Evolutionary conservation across 2,329 filamentous ascomycete genomes (phyloP), one percentile per base, ranked within the genome.

Genomic region (Mollisiaceae sp.): DNA sequence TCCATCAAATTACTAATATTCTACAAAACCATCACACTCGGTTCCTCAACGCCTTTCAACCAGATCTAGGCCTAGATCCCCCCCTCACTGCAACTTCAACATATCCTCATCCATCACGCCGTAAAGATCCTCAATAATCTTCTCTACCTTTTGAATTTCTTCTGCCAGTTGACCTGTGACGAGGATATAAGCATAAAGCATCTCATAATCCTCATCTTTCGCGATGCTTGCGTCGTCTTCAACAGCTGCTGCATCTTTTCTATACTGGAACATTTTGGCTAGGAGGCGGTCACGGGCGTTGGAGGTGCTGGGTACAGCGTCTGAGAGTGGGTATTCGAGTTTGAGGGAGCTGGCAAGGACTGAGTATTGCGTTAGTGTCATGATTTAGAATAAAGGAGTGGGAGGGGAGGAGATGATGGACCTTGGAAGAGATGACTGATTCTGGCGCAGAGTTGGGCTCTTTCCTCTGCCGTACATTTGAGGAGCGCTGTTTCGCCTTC

Each of bases 321-420:
- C 93, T 41, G 91, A 94, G 65, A 99, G 83, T 0, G 95, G 94
- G 73, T 97, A 98, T 78, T 97, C 94, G 9, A 98, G 85, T 83
- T 97, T 97, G 80, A 98, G 88, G 15, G 92, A 97, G 50, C 91
- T 95, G 1, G 95, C 95, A 68, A 99, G 86, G 6, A 98, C 95
- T 75, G 22, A 4, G n/a, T 38, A 47, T 24, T 43, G 77, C 59
- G 18, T 32, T 15, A 43, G 63, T 41, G 2, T 47, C 75, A 57
- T 77, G 74, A 50, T 20, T 39, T 56, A 32, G n/a, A n/a, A 9
- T 8, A 9, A 35, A 14, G 18, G 24, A 32, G 35, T 3, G 41
- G 35, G 22, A 43, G 32, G 39, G 15, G 24, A 43, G 62, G 27
- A 32, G 27, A 32, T 32, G 27, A 32, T 32, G 3, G 66, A 65